Percentiles rank a stretch among this genome's conserved stretches.
phyloP scores from a whole-genome alignment of 1,139 yeast genomes.

The Yamadazyma kanchanaburiensis region DNA sequence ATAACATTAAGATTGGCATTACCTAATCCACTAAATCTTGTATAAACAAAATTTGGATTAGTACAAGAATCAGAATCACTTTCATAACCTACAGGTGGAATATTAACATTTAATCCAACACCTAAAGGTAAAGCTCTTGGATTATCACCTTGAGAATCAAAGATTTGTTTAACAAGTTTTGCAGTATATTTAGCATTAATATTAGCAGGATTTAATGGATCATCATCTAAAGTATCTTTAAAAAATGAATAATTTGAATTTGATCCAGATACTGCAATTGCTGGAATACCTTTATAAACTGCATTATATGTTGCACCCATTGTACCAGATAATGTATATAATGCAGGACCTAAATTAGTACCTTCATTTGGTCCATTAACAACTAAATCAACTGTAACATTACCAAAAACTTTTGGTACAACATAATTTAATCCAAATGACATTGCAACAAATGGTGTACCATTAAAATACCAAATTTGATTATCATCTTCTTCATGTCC shows the following conservation, averaged over 20 bases:
- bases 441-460: constrained; percentile 45
- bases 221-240: constrained; percentile 34
- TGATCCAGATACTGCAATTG: constrained; percentile 44
- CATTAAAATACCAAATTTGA: constrained; percentile 48
- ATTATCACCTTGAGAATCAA: constrained; percentile 29
- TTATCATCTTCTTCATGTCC: constrained; percentile 43
- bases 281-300: constrained; percentile 41
- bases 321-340: constrained; percentile 44
- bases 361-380: constrained; percentile 51
- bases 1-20: constrained; percentile 26
- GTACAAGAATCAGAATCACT: constrained; percentile 25
- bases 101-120: constrained; percentile 41
- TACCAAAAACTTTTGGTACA: constrained; percentile 33
- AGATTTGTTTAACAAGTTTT: constrained; percentile 30
- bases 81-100: constrained; percentile 39
- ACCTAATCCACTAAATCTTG: constrained; percentile 36
- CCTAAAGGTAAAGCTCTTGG: constrained; percentile 34
- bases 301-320: constrained; percentile 44
- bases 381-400: constrained; percentile 37
- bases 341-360: constrained; percentile 37
- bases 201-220: constrained; percentile 31
- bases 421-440: constrained; percentile 43
- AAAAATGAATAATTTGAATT: constrained; percentile 41
- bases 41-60: constrained; percentile 30
- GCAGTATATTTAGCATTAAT: constrained; percentile 31